phyloP scores from a whole-genome alignment of 345 rosid species.

The Populus tremula region DNA sequence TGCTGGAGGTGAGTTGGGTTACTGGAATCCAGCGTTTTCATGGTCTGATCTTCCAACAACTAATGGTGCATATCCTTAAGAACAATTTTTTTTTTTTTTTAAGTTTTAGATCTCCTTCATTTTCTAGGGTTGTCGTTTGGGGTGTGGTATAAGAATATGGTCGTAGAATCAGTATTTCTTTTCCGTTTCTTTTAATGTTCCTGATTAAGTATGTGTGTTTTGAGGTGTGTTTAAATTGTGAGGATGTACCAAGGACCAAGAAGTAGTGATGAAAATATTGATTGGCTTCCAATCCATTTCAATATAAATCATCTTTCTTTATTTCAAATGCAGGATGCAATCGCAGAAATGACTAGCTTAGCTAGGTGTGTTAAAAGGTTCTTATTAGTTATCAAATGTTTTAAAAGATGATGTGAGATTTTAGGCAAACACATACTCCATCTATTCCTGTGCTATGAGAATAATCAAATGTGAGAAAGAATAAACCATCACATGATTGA shows the following conservation, averaged over 20 bases:
- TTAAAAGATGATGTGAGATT: neutral
- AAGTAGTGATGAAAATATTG: conserved; percentile 14
- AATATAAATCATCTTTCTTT: neutral
- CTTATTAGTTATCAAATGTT: neutral
- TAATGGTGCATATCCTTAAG: conserved; percentile 61
- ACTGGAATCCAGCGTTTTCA: conserved; percentile 54
- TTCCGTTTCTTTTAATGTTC: neutral
- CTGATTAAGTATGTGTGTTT: conserved; percentile 26
- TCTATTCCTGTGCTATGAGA: neutral
- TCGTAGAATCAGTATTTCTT: conserved; percentile 15
- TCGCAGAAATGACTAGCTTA: neutral
- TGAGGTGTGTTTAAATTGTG: conserved; percentile 37
- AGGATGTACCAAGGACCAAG: conserved; percentile 27
- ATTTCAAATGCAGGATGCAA: neutral
- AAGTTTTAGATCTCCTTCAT: conserved; percentile 3
- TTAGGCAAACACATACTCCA: neutral
- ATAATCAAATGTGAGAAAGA: conserved; percentile 2
- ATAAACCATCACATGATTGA: neutral
- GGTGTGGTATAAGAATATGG: conserved; percentile 41
- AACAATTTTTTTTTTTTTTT: conserved; percentile 4
- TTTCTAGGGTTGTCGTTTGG: conserved; percentile 27
- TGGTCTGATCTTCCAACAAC: conserved; percentile 68
- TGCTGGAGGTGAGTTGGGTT: conserved; percentile 46
- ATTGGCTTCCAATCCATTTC: neutral
- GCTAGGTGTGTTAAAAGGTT: neutral